Evolutionary conservation across 257 asterid genomes (phyloP), one percentile per base, ranked within the genome.

Genomic region (Plantago major): DNA sequence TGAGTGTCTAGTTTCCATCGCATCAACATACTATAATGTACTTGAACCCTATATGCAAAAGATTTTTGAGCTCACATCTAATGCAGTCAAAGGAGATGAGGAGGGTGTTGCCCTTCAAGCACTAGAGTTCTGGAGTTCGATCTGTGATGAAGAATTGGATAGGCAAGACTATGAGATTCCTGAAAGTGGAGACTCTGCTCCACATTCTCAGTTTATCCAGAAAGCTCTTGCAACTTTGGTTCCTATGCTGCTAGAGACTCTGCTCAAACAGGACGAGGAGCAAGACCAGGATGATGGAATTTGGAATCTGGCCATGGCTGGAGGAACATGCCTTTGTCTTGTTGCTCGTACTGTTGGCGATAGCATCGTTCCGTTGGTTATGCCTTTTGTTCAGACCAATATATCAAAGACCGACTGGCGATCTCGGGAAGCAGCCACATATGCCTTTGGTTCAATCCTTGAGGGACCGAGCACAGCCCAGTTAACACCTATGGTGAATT

Each of bases 281-380:
- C 97, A 90, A 53, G 93, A 84, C 62, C 88, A 84, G 64, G 96
- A 87, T 26, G 96, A 87, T 73, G 96, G 94, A 28, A 74, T 79
- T 11, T 87, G 96, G 96, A 90, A 90, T 71, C 68, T 90, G 22
- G 81, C 96, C 63, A 90, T 90, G 97, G 95, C 97, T 60, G 96
- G 94, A 53, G 94, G 96, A 37, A 85, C 94, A 15, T 88, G 96
- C 51, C 89, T 88, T 42, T 76, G 89, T 69, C 89, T 90, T 60
- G 87, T 87, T 52, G 85, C 95, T 43, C 73, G 86, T 68, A 85
- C 88, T n/a, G 96, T 83, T 17, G 93, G 95, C 37, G 97, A 90
- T 79, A 77, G 62, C 59, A 70, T 90, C 48, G 86, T 90, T 28
- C 81, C 85, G 53, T 81, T 82, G 6, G 97, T 87, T 18, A 87